phyloP scores from a whole-genome alignment of 306 rosid genomes.

The Crotalaria pallida region DNA sequence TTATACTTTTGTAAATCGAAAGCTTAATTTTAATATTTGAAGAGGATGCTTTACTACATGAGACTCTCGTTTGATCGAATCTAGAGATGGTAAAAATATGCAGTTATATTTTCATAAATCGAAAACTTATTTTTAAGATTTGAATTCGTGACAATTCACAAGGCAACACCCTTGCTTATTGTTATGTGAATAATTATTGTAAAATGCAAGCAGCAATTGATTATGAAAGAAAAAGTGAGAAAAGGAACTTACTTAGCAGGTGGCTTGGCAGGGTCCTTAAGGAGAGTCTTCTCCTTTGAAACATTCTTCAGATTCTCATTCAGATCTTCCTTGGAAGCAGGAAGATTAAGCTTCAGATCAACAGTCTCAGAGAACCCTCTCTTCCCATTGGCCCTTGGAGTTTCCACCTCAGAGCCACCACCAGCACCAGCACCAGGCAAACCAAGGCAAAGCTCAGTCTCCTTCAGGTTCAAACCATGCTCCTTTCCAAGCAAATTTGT shows the following conservation, averaged over 20 bases:
- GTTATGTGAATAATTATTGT: too few species aligned
- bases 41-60: too few species aligned
- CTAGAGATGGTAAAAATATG: too few species aligned
- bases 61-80: too few species aligned
- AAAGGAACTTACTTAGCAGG: constrained; percentile 64
- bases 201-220: not conserved
- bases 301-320: constrained; percentile 38
- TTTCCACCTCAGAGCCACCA: constrained; percentile 38
- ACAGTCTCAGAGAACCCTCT: constrained; percentile 91
- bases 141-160: too few species aligned
- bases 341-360: constrained; percentile 81
- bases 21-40: too few species aligned
- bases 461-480: constrained; percentile 57
- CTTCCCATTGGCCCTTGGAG: constrained; percentile 59
- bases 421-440: constrained; percentile 60
- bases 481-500: constrained; percentile 34
- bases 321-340: constrained; percentile 56
- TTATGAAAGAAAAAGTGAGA: not conserved
- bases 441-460: constrained; percentile 94
- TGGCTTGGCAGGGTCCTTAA: constrained; percentile 80
- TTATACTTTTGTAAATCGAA: too few species aligned
- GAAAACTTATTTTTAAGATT: too few species aligned
- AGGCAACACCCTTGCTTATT: too few species aligned
- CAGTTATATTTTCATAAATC: too few species aligned
- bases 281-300: constrained; percentile 51